These are phyloP conservation scores for Allantophomopsis lycopodina DNA, from an alignment of 2,329 filamentous ascomycete genomes.

Conservation along the genomic window DNA sequence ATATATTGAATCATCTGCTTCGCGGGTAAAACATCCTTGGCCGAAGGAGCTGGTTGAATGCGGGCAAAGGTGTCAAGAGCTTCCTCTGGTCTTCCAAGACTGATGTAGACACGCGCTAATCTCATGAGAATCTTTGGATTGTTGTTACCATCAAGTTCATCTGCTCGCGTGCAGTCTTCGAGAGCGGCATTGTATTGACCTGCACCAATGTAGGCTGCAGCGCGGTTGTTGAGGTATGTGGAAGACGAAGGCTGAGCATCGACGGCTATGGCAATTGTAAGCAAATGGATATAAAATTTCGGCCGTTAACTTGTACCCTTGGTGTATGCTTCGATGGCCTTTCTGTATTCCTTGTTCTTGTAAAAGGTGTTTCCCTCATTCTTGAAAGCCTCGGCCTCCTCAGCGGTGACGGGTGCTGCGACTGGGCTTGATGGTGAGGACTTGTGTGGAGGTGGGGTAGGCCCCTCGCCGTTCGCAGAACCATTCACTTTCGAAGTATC, in stretches of 20 bases:
- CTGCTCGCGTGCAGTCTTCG: slow-evolving; percentile 73
- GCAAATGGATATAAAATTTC: no score
- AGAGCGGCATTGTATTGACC: slow-evolving; percentile 67
- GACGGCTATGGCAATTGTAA: slow-evolving; percentile 46
- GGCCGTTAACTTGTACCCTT: slow-evolving; percentile 51
- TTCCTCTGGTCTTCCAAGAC: slow-evolving; percentile 73
- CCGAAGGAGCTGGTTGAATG: slow-evolving; percentile 67
- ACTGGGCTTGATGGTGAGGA: slow-evolving; percentile 46
- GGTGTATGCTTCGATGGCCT: slow-evolving; percentile 84
- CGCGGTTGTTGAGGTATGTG: slow-evolving; percentile 88
- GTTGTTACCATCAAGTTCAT: slow-evolving; percentile 61
- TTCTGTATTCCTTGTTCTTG: slow-evolving; percentile 81
- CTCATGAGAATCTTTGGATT: slow-evolving; percentile 84
- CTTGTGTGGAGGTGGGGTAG: slow-evolving; percentile 60
- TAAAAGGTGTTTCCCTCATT: slow-evolving; percentile 90
- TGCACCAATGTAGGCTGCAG: slow-evolving; percentile 85
- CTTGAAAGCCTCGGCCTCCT: slow-evolving; percentile 88
- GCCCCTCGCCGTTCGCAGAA: slow-evolving; percentile 27
- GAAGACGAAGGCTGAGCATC: slow-evolving; percentile 74
- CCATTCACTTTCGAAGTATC: slow-evolving; percentile 27
- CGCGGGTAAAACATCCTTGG: slow-evolving; percentile 75
- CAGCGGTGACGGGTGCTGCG: slow-evolving; percentile 29
- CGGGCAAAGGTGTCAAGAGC: slow-evolving; percentile 70
- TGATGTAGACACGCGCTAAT: slow-evolving; percentile 80
- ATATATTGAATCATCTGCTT: slow-evolving; percentile 77